Conservation (phyloP, 345 rosid genomes). For the Abelmoschus esculentus region DNA sequence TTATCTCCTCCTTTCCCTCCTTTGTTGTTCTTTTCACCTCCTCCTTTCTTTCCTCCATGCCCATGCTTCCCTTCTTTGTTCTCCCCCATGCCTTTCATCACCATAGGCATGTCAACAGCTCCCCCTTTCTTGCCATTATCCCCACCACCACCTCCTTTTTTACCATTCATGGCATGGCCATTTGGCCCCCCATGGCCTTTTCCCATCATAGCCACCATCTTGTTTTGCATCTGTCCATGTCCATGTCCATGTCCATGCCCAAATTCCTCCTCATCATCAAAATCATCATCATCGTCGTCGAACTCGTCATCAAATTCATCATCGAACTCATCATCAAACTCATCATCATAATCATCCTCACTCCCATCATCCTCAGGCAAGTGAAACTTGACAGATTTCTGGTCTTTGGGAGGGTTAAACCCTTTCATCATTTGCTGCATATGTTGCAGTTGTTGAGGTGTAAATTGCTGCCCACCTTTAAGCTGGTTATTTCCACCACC, state of each 20-base stretch:
- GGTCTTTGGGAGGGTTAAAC: conserved; percentile 35
- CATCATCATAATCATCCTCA: conserved; percentile 31
- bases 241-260: conserved; percentile 32
- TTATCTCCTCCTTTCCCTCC: conserved; percentile 38
- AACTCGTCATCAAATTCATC: conserved; percentile 34
- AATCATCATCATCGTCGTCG: conserved; percentile 31
- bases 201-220: conserved; percentile 32
- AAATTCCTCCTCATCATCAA: conserved; percentile 31
- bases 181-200: conserved; percentile 31
- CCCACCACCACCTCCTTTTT: conserved; percentile 22
- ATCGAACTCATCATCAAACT: conserved; percentile 30
- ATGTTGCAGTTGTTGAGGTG: conserved; percentile 20
- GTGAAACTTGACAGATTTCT: conserved; percentile 62
- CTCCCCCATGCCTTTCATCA: too few species aligned
- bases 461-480: conserved; percentile 32
- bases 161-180: conserved; percentile 23
- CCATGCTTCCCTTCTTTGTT: conserved; percentile 34
- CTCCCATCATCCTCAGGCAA: conserved; percentile 46
- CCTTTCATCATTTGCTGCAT: conserved; percentile 55
- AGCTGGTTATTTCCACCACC: conserved; percentile 10
- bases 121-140: conserved; percentile 35
- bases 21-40: conserved; percentile 26
- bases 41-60: conserved; percentile 44
- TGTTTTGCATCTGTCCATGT: conserved; percentile 28
- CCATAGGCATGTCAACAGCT: conserved; percentile 45